Evolutionary conservation across 73 alveolate genomes (phyloP).

Genomic region (Stentor coeruleus): DNA sequence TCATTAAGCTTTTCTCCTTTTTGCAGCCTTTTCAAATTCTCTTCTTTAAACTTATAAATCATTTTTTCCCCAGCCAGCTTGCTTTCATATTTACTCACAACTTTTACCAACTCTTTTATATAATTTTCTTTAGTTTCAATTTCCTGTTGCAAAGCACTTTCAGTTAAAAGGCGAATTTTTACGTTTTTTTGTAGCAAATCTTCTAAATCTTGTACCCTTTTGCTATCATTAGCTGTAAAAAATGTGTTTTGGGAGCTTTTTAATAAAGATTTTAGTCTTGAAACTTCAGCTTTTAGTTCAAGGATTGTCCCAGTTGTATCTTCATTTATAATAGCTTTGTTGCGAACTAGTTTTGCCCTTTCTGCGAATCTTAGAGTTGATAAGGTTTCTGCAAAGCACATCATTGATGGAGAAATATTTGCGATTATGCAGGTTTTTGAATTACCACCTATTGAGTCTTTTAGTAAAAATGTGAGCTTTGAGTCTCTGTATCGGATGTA

Average conservation of each 20-base stretch:
- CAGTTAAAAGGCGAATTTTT: neutral
- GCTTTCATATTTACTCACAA: neutral
- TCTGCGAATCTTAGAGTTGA: slow-evolving; percentile 94
- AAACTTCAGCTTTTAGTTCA: slow-evolving; percentile 40
- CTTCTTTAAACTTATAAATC: slow-evolving; percentile 39
- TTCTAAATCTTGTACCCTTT: slow-evolving; percentile 15
- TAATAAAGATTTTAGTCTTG: neutral
- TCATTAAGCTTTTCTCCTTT: slow-evolving; percentile 41
- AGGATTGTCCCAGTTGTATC: slow-evolving; percentile 45
- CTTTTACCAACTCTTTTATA: neutral
- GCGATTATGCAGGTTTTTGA: slow-evolving; percentile 95
- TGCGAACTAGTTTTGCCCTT: slow-evolving; percentile 87
- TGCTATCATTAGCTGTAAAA: neutral
- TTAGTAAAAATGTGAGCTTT: slow-evolving; percentile 87
- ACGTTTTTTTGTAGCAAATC: slow-evolving; percentile 12
- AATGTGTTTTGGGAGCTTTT: neutral
- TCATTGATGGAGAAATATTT: slow-evolving; percentile 89
- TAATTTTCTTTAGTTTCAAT: neutral
- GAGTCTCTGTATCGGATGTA: slow-evolving; percentile 94
- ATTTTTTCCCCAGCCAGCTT: slow-evolving; percentile 38
- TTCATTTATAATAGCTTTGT: slow-evolving; percentile 76
- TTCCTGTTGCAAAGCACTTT: neutral
- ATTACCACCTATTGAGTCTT: slow-evolving; percentile 98
- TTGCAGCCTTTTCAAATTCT: slow-evolving; percentile 30
- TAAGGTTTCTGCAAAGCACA: slow-evolving; percentile 88